These are phyloP conservation scores for Arctium minus DNA, from an alignment of 129 eudicot genomes.

Conservation along the genomic window DNA sequence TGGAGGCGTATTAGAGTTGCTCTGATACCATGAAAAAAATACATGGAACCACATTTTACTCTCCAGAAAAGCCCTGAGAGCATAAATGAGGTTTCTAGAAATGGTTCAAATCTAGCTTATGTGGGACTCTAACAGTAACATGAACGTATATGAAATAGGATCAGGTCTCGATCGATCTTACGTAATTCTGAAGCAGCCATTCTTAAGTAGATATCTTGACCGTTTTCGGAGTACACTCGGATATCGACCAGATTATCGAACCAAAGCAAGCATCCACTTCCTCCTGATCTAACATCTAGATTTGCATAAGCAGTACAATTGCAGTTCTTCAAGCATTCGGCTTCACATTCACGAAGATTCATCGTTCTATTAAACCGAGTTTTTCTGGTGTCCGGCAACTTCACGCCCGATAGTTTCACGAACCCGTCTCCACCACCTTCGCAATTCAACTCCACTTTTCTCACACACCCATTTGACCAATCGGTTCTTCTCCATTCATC, in stretches of 20 bases:
- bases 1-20: no score
- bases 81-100: not conserved
- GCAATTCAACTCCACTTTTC: conserved; percentile 29
- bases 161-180: not conserved
- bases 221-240: conserved; percentile 32
- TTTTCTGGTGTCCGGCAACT: conserved; percentile 31
- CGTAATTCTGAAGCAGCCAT: conserved; percentile 46
- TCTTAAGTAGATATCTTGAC: conserved; percentile 46
- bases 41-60: not conserved
- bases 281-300: conserved; percentile 21
- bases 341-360: conserved; percentile 39
- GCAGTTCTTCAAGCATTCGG: conserved; percentile 36
- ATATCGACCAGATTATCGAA: conserved; percentile 49
- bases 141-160: not conserved
- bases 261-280: conserved; percentile 57
- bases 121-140: not conserved
- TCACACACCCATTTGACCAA: conserved; percentile 42
- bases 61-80: not conserved
- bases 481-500: conserved; percentile 35
- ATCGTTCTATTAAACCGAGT: conserved; percentile 35
- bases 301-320: conserved; percentile 46
- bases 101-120: not conserved
- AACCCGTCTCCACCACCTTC: conserved; percentile 37
- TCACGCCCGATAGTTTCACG: conserved; percentile 17
- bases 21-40: not conserved